phyloP scores from a whole-genome alignment of 495 filamentous ascomycete species.

The Penicillium odoratum region DNA sequence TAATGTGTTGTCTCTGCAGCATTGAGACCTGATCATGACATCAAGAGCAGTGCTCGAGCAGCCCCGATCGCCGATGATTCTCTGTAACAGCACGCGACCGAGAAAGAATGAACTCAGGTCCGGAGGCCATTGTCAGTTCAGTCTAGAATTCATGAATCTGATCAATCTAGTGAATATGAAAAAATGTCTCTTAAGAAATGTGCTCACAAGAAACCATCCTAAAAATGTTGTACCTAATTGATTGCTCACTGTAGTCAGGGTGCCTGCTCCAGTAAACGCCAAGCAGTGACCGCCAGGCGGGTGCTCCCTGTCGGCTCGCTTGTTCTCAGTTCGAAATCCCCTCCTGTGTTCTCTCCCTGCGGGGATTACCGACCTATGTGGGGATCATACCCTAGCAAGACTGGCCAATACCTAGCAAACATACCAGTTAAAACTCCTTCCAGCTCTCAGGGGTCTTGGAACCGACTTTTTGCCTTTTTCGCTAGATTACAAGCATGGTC shows the following conservation, averaged over 20 bases:
- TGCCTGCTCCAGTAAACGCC: constrained; percentile 14
- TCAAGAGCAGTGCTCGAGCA: neutral
- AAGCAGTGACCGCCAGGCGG: constrained; percentile 14
- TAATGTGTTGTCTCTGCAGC: neutral
- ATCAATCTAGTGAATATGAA: neutral
- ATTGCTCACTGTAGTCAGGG: constrained; percentile 11
- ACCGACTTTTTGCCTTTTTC: constrained; percentile 6
- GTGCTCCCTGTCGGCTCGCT: constrained; percentile 12
- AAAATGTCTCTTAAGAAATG: neutral
- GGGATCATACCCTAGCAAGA: constrained; percentile 9
- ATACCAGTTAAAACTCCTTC: constrained; percentile 6
- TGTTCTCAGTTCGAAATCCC: constrained; percentile 11
- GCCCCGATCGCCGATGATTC: constrained; percentile 8
- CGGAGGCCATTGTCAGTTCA: neutral
- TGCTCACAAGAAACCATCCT: neutral
- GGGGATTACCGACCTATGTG: constrained; percentile 19
- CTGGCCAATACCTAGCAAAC: constrained; percentile 9
- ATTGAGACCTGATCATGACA: neutral
- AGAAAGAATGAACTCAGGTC: constrained; percentile 2
- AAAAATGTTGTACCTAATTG: neutral
- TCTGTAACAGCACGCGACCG: neutral
- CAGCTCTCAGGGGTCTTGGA: constrained; percentile 12
- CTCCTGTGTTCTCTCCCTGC: constrained; percentile 10
- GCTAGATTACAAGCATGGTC: constrained; percentile 6
- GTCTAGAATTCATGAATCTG: neutral